phyloP scores from a whole-genome alignment of 768 basidiomycete species.

The Lyophyllum semitale region DNA sequence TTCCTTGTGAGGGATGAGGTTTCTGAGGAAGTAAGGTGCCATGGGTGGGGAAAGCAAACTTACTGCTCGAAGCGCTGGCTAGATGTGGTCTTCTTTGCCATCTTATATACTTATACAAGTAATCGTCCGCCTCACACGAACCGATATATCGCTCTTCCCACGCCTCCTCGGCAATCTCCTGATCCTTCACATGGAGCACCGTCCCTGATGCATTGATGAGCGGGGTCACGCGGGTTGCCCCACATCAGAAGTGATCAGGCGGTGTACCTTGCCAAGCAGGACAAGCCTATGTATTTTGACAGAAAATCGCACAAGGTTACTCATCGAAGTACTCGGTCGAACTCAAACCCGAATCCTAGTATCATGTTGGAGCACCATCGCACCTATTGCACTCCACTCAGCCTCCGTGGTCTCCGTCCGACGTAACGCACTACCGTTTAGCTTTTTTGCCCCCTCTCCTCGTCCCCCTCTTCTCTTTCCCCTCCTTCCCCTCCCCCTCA shows the following conservation, averaged over 20 bases:
- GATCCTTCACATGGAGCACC: not conserved
- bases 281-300: not conserved
- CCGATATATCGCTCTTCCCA: not conserved
- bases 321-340: no score
- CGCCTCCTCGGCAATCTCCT: not conserved
- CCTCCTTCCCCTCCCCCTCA: conserved; percentile 27
- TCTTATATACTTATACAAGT: conserved; percentile 1
- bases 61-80: not conserved
- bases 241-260: not conserved
- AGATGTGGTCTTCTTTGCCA: not conserved
- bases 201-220: not conserved
- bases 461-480: conserved; percentile 50
- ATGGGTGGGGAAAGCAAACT: conserved; percentile 25
- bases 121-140: not conserved
- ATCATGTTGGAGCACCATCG: no score
- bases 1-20: conserved; percentile 52
- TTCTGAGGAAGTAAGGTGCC: conserved; percentile 50
- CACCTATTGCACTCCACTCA: not conserved
- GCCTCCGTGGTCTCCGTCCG: not conserved
- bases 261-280: not conserved
- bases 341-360: no score
- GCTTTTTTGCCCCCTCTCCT: conserved; percentile 46
- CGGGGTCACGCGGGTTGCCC: not conserved
- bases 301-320: no score
- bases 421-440: conserved; percentile 33